These are phyloP conservation scores for Crithidia mellificae DNA, from an alignment of 208 protist genomes.

Conservation along the genomic window DNA sequence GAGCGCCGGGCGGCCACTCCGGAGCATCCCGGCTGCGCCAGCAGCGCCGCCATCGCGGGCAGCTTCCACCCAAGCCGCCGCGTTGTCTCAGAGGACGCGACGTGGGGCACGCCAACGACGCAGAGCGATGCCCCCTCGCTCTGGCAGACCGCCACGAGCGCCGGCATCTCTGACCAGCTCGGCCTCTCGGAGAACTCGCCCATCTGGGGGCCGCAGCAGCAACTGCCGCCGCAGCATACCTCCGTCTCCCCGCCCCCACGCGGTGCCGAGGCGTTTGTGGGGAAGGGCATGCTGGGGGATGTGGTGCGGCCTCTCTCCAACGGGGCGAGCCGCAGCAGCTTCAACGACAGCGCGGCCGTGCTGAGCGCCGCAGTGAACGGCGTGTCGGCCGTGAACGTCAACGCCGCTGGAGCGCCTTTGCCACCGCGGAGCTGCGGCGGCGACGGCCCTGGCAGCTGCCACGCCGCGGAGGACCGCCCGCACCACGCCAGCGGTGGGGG, in stretches of 20 bases:
- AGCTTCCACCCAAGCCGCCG: background rate
- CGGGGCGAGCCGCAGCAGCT: slow-evolving; percentile 14
- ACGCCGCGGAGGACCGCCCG: background rate
- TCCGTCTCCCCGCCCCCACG: slow-evolving; percentile 7
- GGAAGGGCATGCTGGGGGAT: slow-evolving; percentile 5
- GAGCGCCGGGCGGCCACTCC: background rate
- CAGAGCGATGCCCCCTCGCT: slow-evolving; percentile 20
- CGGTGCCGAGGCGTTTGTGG: slow-evolving; percentile 5
- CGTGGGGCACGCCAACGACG: slow-evolving; percentile 6
- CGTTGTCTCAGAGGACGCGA: slow-evolving; percentile 5
- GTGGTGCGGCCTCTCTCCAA: slow-evolving; percentile 2
- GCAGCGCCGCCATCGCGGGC: background rate
- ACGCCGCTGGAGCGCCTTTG: background rate
- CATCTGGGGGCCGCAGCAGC: slow-evolving; percentile 14
- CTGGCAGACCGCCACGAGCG: slow-evolving; percentile 20
- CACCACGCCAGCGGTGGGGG: background rate
- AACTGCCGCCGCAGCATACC: slow-evolving; percentile 1
- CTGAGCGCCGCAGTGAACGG: slow-evolving; percentile 7
- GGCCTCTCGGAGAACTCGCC: slow-evolving; percentile 13
- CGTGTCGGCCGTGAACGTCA: background rate
- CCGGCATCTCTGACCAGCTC: slow-evolving; percentile 20
- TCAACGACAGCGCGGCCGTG: slow-evolving; percentile 2
- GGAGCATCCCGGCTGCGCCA: slow-evolving; percentile 2
- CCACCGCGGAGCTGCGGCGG: no score
- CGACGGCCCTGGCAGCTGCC: background rate